Evolutionary conservation across 2,329 filamentous ascomycete species (phyloP).

Genomic region (Nigrograna mackinnonii): DNA sequence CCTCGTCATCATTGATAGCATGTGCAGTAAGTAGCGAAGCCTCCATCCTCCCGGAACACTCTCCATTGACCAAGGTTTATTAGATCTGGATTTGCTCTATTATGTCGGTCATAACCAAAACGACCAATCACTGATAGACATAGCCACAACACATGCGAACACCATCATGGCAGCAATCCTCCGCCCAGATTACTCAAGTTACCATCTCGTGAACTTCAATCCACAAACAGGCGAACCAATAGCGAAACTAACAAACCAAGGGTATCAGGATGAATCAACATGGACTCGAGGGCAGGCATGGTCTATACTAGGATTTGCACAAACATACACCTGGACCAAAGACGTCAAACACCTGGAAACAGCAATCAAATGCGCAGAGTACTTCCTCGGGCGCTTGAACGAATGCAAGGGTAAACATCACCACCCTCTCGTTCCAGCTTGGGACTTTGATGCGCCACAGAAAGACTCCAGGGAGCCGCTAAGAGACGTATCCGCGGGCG

Average conservation of each 20-base stretch:
- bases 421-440: constrained; percentile 45
- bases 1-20: constrained; percentile 49
- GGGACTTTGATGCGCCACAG: constrained; percentile 57
- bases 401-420: constrained; percentile 32
- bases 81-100: constrained; percentile 45
- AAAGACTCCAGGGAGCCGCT: constrained; percentile 33
- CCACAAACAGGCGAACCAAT: constrained; percentile 48
- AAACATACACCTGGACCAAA: constrained; percentile 53
- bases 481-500: constrained; percentile 44
- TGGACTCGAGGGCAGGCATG: constrained; percentile 57
- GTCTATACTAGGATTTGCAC: constrained; percentile 53
- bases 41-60: neutral
- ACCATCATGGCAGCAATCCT: constrained; percentile 41
- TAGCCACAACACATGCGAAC: constrained; percentile 44
- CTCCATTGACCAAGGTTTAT: neutral
- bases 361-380: constrained; percentile 49
- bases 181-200: constrained; percentile 38
- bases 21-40: constrained; percentile 37
- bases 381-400: constrained; percentile 49
- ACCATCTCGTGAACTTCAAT: constrained; percentile 53
- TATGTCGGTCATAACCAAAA: constrained; percentile 36
- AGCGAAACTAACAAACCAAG: constrained; percentile 54
- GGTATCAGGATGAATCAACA: constrained; percentile 47
- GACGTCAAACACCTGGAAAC: constrained; percentile 48
- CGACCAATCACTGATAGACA: constrained; percentile 31